Base-by-base conservation (phyloP, 139 green algal species). In the Chlorokybus atmophyticus region DNA sequence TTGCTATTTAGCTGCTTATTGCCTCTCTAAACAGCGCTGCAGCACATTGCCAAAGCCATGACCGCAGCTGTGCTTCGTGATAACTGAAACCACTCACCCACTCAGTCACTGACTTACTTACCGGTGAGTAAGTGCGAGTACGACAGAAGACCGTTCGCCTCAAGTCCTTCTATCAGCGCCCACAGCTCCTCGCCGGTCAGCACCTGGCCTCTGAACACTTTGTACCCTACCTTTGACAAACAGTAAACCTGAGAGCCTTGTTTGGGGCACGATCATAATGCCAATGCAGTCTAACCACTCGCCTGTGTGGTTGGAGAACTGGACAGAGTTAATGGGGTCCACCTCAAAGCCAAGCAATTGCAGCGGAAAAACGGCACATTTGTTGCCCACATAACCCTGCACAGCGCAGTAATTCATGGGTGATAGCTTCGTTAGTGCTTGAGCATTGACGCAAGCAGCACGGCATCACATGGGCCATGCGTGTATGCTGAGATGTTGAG, bases 121-220 rank as follows among this genome's bases (percentile, higher is more conserved):
- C 87, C 87, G 52, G 90, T 94, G 4, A 97, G 74, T 3, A 97
- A 68, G 69, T 95, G 84, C n/a, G 78, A 86, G 68, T 94, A 87
- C 24, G 67, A 29, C 4, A 91, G 56, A 40, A 96, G 64, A 0
- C 60, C 64, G 53, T 95, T 97, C 6, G 57, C 67, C 48, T 91
- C 73, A 29, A 97, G 74, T 0, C 87, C 90, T 10, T 85, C 66
- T 0, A 87, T 52, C 6, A 92, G 38, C 10, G 62, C 52, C 30
- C 61, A 62, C 21, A 96, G 70, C 55, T 80, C 52, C 4, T 83
- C 59, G 0, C 84, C 87, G 32, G 75, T 72, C 69, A 90, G 76
- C 6, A 85, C 70, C 0, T 72, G 51, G 10, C 63, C 63, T 31
- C 76, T 82, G 29, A 79, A 79, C 1, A 17, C 42, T 0, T 79